Conservation (phyloP, 78 protist genomes). For the Dictyostelium intermedium region DNA sequence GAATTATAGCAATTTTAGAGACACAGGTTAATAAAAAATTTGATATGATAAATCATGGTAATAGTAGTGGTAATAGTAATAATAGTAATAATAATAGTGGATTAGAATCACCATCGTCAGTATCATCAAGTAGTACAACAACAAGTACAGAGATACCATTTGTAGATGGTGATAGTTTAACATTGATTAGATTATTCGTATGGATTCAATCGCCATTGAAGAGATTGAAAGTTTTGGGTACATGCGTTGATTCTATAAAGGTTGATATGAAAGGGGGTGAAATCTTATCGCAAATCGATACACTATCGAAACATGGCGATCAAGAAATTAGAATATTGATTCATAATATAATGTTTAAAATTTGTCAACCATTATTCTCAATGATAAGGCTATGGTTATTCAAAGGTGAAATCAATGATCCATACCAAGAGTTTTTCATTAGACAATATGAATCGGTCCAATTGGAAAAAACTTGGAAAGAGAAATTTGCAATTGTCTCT, state of each 20-base stretch:
- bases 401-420: slow-evolving; percentile 76
- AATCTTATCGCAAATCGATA: slow-evolving; percentile 21
- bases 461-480: slow-evolving; percentile 40
- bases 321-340: background rate
- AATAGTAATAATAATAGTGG: background rate
- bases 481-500: slow-evolving; percentile 6
- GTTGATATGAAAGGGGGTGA: slow-evolving; percentile 49
- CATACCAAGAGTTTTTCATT: slow-evolving; percentile 79
- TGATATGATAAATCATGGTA: background rate
- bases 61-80: background rate
- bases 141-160: slow-evolving; percentile 7
- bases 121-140: background rate
- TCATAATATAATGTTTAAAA: background rate
- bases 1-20: slow-evolving; percentile 58
- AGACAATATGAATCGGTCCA: background rate
- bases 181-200: slow-evolving; percentile 60
- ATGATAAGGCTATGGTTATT: slow-evolving; percentile 72
- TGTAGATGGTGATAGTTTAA: background rate
- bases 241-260: slow-evolving; percentile 19
- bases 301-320: slow-evolving; percentile 54
- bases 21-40: slow-evolving; percentile 25
- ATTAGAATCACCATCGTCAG: background rate
- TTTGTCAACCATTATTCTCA: slow-evolving; percentile 65
- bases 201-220: slow-evolving; percentile 70
- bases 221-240: slow-evolving; percentile 9